phyloP scores from a whole-genome alignment of 495 filamentous ascomycete species.

The Staphylotrichum tortipilum region DNA sequence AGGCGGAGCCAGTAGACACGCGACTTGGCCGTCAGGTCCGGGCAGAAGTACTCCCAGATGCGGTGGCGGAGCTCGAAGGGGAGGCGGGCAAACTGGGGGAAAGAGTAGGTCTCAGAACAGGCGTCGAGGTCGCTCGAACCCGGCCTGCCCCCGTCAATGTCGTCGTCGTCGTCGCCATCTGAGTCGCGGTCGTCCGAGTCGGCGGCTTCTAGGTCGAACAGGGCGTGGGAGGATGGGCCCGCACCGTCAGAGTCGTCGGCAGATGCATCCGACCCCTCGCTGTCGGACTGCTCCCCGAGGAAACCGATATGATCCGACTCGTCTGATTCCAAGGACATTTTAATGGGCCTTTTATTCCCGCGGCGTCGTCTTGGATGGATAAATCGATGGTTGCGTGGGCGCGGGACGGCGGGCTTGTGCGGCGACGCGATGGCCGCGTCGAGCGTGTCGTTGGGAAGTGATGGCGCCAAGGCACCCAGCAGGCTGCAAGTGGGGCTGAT shows the following conservation, averaged over 20 bases:
- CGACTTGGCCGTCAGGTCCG: conserved; percentile 22
- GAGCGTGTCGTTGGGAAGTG: no score
- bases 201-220: conserved; percentile 8
- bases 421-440: no score
- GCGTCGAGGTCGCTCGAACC: not conserved
- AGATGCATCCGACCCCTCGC: conserved; percentile 7
- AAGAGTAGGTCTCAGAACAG: conserved; percentile 13
- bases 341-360: not conserved
- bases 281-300: conserved; percentile 3
- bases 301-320: conserved; percentile 5
- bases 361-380: no score
- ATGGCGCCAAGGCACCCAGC: no score
- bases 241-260: not conserved
- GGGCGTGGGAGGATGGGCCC: not conserved
- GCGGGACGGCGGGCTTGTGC: no score
- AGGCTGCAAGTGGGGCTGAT: no score
- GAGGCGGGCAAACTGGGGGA: conserved; percentile 32
- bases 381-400: no score
- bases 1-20: conserved; percentile 20
- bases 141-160: not conserved
- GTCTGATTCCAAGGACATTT: conserved; percentile 10
- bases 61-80: conserved; percentile 32
- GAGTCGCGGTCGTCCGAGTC: conserved; percentile 6
- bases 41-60: conserved; percentile 36
- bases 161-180: conserved; percentile 6